These are phyloP conservation scores for Bacterosira constricta DNA, from an alignment of 108 stramenopile genomes.

Conservation along the genomic window DNA sequence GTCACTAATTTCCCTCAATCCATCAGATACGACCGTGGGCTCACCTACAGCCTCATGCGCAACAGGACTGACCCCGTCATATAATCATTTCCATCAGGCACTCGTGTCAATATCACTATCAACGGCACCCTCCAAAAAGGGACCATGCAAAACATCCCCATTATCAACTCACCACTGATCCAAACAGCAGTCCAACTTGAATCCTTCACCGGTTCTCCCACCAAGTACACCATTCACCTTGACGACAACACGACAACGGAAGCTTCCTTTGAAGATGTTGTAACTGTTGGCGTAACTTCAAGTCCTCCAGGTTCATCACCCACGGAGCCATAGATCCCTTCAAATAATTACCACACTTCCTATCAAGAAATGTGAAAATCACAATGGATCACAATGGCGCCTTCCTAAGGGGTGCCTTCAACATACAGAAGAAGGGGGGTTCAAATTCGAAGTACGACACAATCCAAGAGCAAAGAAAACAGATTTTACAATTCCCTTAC, in stretches of 20 bases:
- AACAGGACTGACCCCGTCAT: slow-evolving; percentile 5
- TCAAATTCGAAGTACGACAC: background rate
- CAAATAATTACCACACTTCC: background rate
- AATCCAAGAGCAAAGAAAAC: background rate
- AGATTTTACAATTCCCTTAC: too few relatives aligned
- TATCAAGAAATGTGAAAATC: slow-evolving; percentile 1
- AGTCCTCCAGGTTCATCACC: background rate
- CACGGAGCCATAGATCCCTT: background rate
- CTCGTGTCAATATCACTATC: background rate
- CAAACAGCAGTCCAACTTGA: too few relatives aligned
- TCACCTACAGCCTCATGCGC: slow-evolving; percentile 2
- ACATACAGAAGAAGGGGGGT: background rate
- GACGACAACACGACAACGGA: background rate
- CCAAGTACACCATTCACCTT: background rate
- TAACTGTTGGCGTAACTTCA: too few relatives aligned
- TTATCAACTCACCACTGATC: slow-evolving; percentile 2
- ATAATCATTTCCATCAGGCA: slow-evolving; percentile 18
- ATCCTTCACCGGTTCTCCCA: background rate
- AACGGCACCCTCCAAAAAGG: background rate
- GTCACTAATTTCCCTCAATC: too few relatives aligned
- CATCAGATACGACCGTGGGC: slow-evolving; percentile 5
- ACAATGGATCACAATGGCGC: slow-evolving; percentile 4
- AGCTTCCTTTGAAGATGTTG: background rate
- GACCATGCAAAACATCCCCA: slow-evolving; percentile 2
- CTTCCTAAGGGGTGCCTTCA: slow-evolving; percentile 7